phyloP scores from a whole-genome alignment of 768 basidiomycete genomes.

The Suillus variegatus region DNA sequence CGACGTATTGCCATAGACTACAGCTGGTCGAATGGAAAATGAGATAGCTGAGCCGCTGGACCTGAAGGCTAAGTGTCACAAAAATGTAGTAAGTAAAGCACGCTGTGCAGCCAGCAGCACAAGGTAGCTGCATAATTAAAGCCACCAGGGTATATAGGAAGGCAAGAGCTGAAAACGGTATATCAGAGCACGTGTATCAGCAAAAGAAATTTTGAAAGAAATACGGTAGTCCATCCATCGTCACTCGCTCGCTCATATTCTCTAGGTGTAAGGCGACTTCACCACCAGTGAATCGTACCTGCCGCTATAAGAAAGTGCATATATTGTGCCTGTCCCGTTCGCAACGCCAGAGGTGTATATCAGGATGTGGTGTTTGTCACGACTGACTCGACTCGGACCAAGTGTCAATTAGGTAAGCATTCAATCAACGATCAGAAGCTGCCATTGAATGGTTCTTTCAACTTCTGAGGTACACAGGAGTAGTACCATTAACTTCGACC shows the following conservation, averaged over 20 bases:
- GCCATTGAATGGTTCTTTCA: too few species aligned
- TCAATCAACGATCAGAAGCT: too few species aligned
- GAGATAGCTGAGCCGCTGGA: too few species aligned
- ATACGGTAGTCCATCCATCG: not conserved
- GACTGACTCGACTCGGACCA: too few species aligned
- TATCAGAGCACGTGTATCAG: not conserved
- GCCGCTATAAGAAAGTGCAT: conserved; percentile 59
- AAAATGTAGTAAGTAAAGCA: not conserved
- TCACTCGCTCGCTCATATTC: not conserved
- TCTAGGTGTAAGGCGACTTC: not conserved
- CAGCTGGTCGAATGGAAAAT: too few species aligned
- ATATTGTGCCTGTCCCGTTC: not conserved
- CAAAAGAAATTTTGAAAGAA: not conserved
- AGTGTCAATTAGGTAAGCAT: too few species aligned
- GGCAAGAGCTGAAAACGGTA: not conserved
- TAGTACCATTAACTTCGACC: too few species aligned
- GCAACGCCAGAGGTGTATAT: conserved; percentile 12
- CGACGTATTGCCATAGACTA: too few species aligned
- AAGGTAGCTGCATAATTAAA: conserved; percentile 9
- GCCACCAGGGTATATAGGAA: not conserved
- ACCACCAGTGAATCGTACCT: not conserved
- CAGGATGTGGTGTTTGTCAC: not conserved
- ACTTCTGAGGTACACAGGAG: too few species aligned
- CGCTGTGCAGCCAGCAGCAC: not conserved
- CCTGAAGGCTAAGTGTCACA: too few species aligned